These are phyloP conservation scores for Chalciporus piperatus DNA, from an alignment of 768 basidiomycete genomes.

Conservation along the genomic window DNA sequence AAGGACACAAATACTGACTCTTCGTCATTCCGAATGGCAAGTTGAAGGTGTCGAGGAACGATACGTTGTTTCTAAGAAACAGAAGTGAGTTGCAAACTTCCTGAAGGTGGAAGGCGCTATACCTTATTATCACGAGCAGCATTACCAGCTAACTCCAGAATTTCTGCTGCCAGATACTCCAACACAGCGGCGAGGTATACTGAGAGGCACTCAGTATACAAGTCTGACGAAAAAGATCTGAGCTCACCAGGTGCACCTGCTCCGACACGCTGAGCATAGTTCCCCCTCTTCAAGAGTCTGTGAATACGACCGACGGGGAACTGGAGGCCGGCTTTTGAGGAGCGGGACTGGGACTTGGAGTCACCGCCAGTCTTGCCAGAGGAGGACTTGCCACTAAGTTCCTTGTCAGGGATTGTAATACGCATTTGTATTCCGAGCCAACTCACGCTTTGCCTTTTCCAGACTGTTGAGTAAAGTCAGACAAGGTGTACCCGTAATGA, in stretches of 20 bases:
- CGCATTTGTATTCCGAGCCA: conserved; percentile 4
- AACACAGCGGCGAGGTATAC: conserved; percentile 85
- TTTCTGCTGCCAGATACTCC: conserved; percentile 85
- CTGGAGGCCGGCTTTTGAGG: conserved; percentile 59
- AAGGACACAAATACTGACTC: conserved; percentile 40
- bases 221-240: too few relatives aligned
- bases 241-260: conserved; percentile 62
- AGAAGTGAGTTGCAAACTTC: background rate
- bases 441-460: conserved; percentile 56
- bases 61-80: conserved; percentile 62
- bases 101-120: background rate
- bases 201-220: conserved; percentile 21
- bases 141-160: conserved; percentile 81
- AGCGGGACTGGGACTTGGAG: conserved; percentile 63
- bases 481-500: background rate
- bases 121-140: conserved; percentile 74
- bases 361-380: conserved; percentile 50
- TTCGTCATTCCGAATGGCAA: conserved; percentile 75
- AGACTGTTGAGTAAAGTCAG: conserved; percentile 34
- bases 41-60: conserved; percentile 73
- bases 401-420: background rate
- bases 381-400: conserved; percentile 43
- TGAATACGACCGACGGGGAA: conserved; percentile 86
- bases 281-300: conserved; percentile 69
- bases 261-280: conserved; percentile 70